Base-by-base conservation (phyloP, 1,284 basidiomycete genomes). In the Sporisorium graminicola region DNA sequence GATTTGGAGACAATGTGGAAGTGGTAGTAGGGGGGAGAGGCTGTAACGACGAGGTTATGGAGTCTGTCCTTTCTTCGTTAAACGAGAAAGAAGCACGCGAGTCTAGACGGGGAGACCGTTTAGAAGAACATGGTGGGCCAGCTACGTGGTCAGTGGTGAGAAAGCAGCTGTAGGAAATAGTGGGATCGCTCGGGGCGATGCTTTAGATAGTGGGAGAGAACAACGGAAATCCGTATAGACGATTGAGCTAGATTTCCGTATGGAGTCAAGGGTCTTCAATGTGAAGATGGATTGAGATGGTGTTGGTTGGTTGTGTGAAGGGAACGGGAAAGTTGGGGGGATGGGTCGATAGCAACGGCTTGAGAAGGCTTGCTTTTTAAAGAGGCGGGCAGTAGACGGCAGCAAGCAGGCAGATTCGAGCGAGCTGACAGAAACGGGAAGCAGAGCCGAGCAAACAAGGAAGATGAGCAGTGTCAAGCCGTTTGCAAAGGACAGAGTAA, bases 41-140 rank as follows among this genome's bases (percentile, higher is more conserved):
- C 66, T 77, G 68, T 58, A 74, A 66, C 66, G 68, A 43, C 40
- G 67, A 62, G 63, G 66, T 69, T 65, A 60, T 31, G 51, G 64
- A 74, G 72, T 77, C 67, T 54, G 54, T 77, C 66, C 66, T 67
- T 74, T 74, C 67, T 69, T 77, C 72, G 74, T 65, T 58, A 14
- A 46, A 76, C 74, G 74, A 72, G 68, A 58, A 76, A 72, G 56
- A 60, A 72, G 46, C 51, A 24, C 20, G 50, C 43, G 55, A 51
- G 52, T 76, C 74, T 76, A 65, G 65, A 65, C 65, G 65, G 74
- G 65, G 51, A 50, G 57, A 49, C 68, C 74, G 74, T 68, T 76
- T 76, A 76, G 74, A 76, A 76, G 68, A 72, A 55, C 74, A 76
- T 76, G 68, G 58, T 76, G 74, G 74, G 74, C 74, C 74, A 76